Evolutionary conservation across 345 rosid species (phyloP), one percentile per base, ranked within the genome.

Genomic region (Ceriops zippeliana): DNA sequence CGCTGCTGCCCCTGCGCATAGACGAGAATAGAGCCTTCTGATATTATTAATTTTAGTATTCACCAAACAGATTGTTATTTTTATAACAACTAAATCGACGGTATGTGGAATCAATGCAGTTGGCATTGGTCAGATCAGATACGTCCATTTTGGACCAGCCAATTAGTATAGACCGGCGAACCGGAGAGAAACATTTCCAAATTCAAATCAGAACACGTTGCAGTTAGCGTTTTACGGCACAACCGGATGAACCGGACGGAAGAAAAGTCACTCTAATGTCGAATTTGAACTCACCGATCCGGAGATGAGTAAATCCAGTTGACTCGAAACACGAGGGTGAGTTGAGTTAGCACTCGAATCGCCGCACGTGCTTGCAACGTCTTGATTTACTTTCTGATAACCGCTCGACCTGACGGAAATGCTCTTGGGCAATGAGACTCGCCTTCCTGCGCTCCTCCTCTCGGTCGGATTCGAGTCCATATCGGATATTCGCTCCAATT

Each of bases 391-490:
- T 52, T 76, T 84, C 65, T 73, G 73, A 79, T 86, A 85, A 20
- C 81, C 86, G 1, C 63, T 78, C 52, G 97, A 85, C 68, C 92
- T 74, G 52, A 90, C 91, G 38, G 97, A 89, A 54, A 89, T 86
- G 68, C 90, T 87, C 75, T 85, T 90, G 30, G 96, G 97, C 61
- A 93, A 52, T 51, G 84, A 67, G 30, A 75, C 77, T 73, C 81
- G 79, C 78, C 84, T 83, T 64, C 62, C 64, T 1, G 30, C 75
- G 28, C 30, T 63, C 70, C 73, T 53, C 70, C 32, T 58, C 60
- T 73, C 82, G 77, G 15, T 73, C 71, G 20, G 84, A 70, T 68
- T 74, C 24, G 38, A 32, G 30, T 67, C 59, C 58, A 31, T 69
- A 68, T 17, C 77, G 32, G 37, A 74, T 13, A 42, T 13, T 42